A percentile compares a stretch with the other conserved stretches of the same genome.
phyloP scores from a whole-genome alignment of 2,329 filamentous ascomycete species.

The Penicillium sp. region DNA sequence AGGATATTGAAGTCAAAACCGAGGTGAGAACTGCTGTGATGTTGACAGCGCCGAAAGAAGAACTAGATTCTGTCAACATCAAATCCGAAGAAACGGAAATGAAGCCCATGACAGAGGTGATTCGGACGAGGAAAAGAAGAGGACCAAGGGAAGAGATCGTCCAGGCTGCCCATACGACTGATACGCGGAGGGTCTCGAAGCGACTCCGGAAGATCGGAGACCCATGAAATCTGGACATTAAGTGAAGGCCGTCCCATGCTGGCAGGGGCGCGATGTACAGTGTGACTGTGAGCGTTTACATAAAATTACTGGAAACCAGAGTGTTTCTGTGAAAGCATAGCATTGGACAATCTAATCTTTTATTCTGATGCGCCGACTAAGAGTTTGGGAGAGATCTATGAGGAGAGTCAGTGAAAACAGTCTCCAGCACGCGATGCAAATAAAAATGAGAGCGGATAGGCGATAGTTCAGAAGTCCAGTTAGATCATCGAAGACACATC shows the following conservation, averaged over 20 bases:
- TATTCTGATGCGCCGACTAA: no score
- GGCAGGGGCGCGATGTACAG: neutral
- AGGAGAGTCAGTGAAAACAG: no score
- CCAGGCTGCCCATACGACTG: constrained; percentile 19
- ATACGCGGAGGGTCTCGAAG: constrained; percentile 27
- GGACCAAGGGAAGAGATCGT: constrained; percentile 12
- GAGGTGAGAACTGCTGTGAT: constrained; percentile 22
- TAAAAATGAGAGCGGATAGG: constrained; percentile 3
- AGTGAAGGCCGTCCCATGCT: no score
- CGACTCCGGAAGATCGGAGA: constrained; percentile 16
- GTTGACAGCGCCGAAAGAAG: constrained; percentile 22
- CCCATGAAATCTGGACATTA: neutral
- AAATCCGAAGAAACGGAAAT: constrained; percentile 17
- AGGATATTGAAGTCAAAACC: constrained; percentile 23
- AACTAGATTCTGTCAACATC: constrained; percentile 8
- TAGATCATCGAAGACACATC: constrained; percentile 65
- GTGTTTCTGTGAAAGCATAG: neutral
- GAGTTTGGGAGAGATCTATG: no score
- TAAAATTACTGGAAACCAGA: neutral
- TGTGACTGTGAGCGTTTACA: neutral
- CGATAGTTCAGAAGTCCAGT: constrained; percentile 70
- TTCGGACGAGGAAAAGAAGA: constrained; percentile 15
- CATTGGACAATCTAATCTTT: neutral
- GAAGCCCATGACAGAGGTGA: constrained; percentile 5
- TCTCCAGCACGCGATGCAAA: neutral